phyloP scores from a whole-genome alignment of 805 yeast genomes.

The Yueomyces sp. region DNA sequence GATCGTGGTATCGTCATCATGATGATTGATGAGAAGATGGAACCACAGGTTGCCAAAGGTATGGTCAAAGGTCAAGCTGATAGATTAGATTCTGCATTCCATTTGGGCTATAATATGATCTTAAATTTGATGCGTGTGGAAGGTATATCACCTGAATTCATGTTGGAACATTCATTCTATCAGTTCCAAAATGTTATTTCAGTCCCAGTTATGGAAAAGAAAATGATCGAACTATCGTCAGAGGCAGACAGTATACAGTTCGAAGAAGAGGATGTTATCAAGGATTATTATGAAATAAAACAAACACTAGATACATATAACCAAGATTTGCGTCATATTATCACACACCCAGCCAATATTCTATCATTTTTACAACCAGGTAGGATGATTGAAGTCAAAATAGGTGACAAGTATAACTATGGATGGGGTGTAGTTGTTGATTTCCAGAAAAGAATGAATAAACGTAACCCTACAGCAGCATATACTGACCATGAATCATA shows the following conservation, averaged over 20 bases:
- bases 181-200: conserved; percentile 91
- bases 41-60: conserved; percentile 97
- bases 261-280: conserved; percentile 62
- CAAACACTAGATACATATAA: conserved; percentile 59
- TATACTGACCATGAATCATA: conserved; percentile 83
- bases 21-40: conserved; percentile 99
- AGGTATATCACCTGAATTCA: conserved; percentile 95
- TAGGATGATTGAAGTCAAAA: conserved; percentile 57
- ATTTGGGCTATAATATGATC: conserved; percentile 93
- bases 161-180: conserved; percentile 86
- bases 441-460: conserved; percentile 55
- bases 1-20: conserved; percentile 98
- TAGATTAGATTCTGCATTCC: conserved; percentile 93
- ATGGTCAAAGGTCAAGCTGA: conserved; percentile 99
- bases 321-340: conserved; percentile 63
- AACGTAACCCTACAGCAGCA: conserved; percentile 41
- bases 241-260: conserved; percentile 38
- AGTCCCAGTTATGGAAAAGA: conserved; percentile 71
- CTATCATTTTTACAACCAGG: conserved; percentile 83
- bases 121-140: conserved; percentile 92
- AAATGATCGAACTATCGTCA: conserved; percentile 40
- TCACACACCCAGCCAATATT: conserved; percentile 83
- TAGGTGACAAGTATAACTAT: conserved; percentile 46
- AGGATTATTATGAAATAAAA: conserved; percentile 72
- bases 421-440: conserved; percentile 95